Evolutionary conservation across 208 protist species (phyloP).

Genomic region (Trichomonas tenax): DNA sequence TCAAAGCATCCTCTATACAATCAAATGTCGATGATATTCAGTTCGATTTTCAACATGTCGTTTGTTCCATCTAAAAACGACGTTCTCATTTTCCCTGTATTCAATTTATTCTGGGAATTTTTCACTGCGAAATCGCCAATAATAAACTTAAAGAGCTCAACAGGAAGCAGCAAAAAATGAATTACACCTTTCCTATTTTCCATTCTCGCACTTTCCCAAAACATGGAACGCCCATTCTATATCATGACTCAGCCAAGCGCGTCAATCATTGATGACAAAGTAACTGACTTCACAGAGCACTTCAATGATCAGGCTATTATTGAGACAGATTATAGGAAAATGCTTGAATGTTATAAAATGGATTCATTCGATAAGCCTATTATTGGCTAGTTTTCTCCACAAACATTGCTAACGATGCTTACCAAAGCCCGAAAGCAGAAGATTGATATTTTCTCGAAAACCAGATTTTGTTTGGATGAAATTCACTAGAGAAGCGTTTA

Average conservation of each 20-base stretch:
- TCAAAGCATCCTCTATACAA: not conserved
- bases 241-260: not conserved
- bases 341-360: not conserved
- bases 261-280: not conserved
- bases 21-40: not conserved
- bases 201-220: not conserved
- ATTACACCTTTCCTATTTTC: not conserved
- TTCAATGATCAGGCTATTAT: not conserved
- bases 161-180: not conserved
- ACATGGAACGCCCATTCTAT: not conserved
- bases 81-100: not conserved
- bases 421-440: not conserved
- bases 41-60: not conserved
- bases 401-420: not conserved
- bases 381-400: not conserved
- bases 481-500: not conserved
- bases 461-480: slow-evolving; percentile 14
- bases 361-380: not conserved
- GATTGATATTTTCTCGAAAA: not conserved
- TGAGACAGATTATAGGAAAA: not conserved
- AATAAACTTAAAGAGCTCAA: not conserved
- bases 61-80: not conserved
- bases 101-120: not conserved
- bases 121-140: not conserved
- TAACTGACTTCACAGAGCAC: not conserved